Conservation (phyloP, 495 filamentous ascomycete genomes). For the Sphaerosporella brunnea region DNA sequence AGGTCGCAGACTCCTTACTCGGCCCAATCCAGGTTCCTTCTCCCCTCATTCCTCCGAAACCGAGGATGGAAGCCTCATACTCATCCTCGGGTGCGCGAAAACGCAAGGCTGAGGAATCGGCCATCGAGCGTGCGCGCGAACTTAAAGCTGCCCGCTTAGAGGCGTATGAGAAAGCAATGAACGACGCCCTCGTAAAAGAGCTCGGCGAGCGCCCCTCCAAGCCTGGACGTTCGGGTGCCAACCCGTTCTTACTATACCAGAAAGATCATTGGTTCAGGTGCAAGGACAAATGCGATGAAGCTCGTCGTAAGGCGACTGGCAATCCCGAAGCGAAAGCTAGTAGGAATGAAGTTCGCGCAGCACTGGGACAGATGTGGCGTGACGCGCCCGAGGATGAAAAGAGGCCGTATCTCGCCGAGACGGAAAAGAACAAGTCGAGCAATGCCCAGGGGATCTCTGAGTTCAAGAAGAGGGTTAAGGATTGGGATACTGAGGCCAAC, state of each 20-base stretch:
- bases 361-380: conserved; percentile 77
- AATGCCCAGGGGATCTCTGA: conserved; percentile 40
- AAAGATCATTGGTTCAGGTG: conserved; percentile 64
- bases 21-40: conserved; percentile 62
- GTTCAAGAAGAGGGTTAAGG: conserved; percentile 39
- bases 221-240: conserved; percentile 51
- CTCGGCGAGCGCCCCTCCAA: conserved; percentile 56
- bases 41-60: conserved; percentile 54
- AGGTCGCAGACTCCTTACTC: conserved; percentile 58
- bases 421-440: conserved; percentile 44
- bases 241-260: conserved; percentile 59
- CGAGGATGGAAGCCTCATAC: conserved; percentile 28
- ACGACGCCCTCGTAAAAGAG: conserved; percentile 45
- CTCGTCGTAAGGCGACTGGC: conserved; percentile 42
- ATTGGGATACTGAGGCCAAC: conserved; percentile 52
- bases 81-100: conserved; percentile 29
- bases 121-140: conserved; percentile 25
- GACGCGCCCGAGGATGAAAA: conserved; percentile 48
- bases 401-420: conserved; percentile 55
- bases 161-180: conserved; percentile 56
- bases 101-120: conserved; percentile 33
- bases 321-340: conserved; percentile 48
- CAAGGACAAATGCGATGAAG: conserved; percentile 52
- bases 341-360: conserved; percentile 60
- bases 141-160: conserved; percentile 40